Conservation (phyloP, 2,329 filamentous ascomycete genomes). For the Aspergillus ruber region DNA sequence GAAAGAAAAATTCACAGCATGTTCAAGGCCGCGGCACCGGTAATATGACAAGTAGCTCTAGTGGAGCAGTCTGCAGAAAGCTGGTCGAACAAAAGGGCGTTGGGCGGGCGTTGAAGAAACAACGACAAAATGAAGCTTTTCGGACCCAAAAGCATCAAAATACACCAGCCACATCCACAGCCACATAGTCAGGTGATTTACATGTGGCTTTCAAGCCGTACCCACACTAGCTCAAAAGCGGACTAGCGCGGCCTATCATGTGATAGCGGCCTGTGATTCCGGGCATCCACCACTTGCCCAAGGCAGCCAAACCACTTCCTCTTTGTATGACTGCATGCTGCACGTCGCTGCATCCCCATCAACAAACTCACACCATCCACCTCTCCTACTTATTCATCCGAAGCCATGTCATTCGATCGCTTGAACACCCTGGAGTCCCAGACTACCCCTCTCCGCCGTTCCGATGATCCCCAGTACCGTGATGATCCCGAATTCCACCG, state of each 20-base stretch:
- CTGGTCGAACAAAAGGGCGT: conserved; percentile 2
- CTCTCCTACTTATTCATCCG: conserved; percentile 3
- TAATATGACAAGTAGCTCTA: conserved; percentile 7
- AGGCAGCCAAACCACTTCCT: conserved; percentile 12
- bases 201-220: not conserved
- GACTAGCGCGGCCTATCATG: conserved; percentile 18
- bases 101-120: conserved; percentile 8
- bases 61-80: not conserved
- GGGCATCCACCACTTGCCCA: conserved; percentile 10
- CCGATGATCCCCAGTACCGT: conserved; percentile 67
- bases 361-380: conserved; percentile 3
- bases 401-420: conserved; percentile 81
- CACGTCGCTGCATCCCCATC: not conserved
- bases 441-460: conserved; percentile 59
- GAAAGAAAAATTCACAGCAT: conserved; percentile 16
- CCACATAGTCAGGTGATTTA: conserved; percentile 19
- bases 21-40: conserved; percentile 7
- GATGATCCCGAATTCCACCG: conserved; percentile 90
- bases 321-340: conserved; percentile 10
- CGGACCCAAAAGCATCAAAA: conserved; percentile 30
- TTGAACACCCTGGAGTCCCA: conserved; percentile 78
- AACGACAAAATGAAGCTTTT: conserved; percentile 20
- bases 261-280: conserved; percentile 22
- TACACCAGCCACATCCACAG: conserved; percentile 18
- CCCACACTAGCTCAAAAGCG: conserved; percentile 6